Evolutionary conservation across 305 asterid genomes (phyloP).

Genomic region (Solanum hybrid): DNA sequence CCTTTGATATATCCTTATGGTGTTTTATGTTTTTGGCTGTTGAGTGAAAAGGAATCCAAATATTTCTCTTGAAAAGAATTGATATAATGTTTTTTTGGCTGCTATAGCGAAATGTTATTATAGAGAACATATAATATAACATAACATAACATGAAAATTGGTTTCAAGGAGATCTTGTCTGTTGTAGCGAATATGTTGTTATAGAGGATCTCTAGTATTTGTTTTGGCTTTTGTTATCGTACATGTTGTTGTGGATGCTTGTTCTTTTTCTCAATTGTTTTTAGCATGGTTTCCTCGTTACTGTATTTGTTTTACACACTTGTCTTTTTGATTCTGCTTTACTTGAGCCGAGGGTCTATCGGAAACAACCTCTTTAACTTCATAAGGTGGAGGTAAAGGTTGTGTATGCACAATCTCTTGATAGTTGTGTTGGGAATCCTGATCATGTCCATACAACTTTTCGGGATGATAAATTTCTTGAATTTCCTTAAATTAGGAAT

Average conservation of each 20-base stretch:
- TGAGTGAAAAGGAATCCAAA: not conserved
- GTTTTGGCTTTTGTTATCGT: not conserved
- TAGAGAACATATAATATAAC: not conserved
- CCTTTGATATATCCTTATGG: not conserved
- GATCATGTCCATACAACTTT: not conserved
- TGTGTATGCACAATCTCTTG: not conserved
- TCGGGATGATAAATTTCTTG: not conserved
- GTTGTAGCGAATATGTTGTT: not conserved
- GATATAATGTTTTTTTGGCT: not conserved
- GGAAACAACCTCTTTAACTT: not conserved
- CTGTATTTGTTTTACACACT: not conserved
- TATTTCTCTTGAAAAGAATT: not conserved
- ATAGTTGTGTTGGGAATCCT: not conserved
- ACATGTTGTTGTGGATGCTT: not conserved
- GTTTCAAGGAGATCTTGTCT: not conserved
- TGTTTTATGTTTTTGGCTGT: not conserved
- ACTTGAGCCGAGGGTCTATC: not conserved
- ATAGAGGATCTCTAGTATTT: not conserved
- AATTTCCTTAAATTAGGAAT: not conserved
- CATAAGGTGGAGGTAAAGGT: not conserved
- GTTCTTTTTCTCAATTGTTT: not conserved
- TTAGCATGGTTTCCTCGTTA: not conserved
- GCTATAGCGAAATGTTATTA: not conserved
- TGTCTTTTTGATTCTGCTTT: not conserved
- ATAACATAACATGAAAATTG: not conserved